A percentile compares a stretch with the other conserved stretches of the same genome.
phyloP scores from a whole-genome alignment of 768 basidiomycete genomes.

The Megacollybia marginata region DNA sequence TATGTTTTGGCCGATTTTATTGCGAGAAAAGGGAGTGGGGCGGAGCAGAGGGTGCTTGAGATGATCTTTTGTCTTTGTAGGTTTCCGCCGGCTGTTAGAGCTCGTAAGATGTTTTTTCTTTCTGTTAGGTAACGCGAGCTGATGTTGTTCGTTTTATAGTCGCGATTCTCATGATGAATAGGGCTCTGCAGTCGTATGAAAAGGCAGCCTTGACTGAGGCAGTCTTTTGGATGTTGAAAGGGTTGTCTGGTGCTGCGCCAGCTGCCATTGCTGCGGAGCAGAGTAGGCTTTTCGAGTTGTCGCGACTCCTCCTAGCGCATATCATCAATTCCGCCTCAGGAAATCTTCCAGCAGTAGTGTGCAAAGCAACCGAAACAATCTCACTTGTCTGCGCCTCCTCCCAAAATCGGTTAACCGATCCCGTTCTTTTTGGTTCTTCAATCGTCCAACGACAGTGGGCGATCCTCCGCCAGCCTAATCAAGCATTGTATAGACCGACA shows the following conservation, averaged over 20 bases:
- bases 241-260: conserved; percentile 13
- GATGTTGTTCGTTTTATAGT: conserved; percentile 14
- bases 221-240: conserved; percentile 14
- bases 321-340: neutral
- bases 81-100: conserved; percentile 20
- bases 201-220: conserved; percentile 17
- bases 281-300: conserved; percentile 12
- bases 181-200: conserved; percentile 12
- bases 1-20: conserved; percentile 16
- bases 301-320: neutral
- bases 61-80: conserved; percentile 13
- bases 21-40: conserved; percentile 8
- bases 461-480: conserved; percentile 10
- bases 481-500: conserved; percentile 9
- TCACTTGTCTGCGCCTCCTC: conserved; percentile 15
- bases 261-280: conserved; percentile 7
- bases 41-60: conserved; percentile 14
- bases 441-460: conserved; percentile 15
- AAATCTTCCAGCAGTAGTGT: too few species aligned
- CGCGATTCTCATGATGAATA: conserved; percentile 15
- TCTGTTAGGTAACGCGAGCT: neutral
- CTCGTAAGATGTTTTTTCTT: conserved; percentile 10
- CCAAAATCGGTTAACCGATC: conserved; percentile 14
- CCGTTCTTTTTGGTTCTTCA: conserved; percentile 8
- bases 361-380: neutral